Percentiles rank a stretch among this genome's conserved stretches.
phyloP scores from a whole-genome alignment of 2,329 filamentous ascomycete genomes.

The Aspergillus brunneoviolaceus region DNA sequence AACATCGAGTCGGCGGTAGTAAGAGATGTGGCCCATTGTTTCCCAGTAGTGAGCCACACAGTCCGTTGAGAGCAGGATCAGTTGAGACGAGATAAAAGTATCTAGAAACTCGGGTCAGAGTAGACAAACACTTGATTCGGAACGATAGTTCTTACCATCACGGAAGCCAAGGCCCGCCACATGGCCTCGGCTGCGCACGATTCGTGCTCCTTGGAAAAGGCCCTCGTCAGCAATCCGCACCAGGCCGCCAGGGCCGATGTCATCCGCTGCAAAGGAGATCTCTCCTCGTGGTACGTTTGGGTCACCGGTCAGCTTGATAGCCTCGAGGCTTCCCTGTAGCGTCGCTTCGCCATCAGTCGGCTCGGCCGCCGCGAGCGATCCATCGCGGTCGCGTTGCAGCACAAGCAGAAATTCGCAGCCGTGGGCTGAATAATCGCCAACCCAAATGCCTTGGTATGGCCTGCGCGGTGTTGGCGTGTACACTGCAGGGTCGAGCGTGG shows the following conservation, averaged over 20 bases:
- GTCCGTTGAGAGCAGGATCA: slow-evolving; percentile 77
- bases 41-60: slow-evolving; percentile 81
- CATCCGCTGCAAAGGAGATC: slow-evolving; percentile 74
- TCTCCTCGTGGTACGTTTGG: slow-evolving; percentile 86
- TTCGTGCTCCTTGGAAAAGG: slow-evolving; percentile 69
- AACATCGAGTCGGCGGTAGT: slow-evolving; percentile 45
- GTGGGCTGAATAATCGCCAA: slow-evolving; percentile 84
- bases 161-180: slow-evolving; percentile 71
- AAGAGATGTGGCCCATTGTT: slow-evolving; percentile 47
- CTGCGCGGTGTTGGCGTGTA: slow-evolving; percentile 79
- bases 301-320: slow-evolving; percentile 89
- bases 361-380: slow-evolving; percentile 45
- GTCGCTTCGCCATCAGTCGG: slow-evolving; percentile 41
- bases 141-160: slow-evolving; percentile 57
- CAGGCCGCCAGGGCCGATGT: slow-evolving; percentile 67
- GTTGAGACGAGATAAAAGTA: slow-evolving; percentile 67
- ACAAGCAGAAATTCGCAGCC: slow-evolving; percentile 86
- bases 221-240: slow-evolving; percentile 64
- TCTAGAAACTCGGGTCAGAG: slow-evolving; percentile 23
- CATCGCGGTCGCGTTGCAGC: slow-evolving; percentile 63
- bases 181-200: slow-evolving; percentile 74
- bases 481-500: slow-evolving; percentile 69
- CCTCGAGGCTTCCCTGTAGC: slow-evolving; percentile 70
- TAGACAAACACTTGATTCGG: slow-evolving; percentile 2
- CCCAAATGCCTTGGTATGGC: slow-evolving; percentile 88